phyloP scores from a whole-genome alignment of 129 eudicot genomes.

The Tagetes patula region DNA sequence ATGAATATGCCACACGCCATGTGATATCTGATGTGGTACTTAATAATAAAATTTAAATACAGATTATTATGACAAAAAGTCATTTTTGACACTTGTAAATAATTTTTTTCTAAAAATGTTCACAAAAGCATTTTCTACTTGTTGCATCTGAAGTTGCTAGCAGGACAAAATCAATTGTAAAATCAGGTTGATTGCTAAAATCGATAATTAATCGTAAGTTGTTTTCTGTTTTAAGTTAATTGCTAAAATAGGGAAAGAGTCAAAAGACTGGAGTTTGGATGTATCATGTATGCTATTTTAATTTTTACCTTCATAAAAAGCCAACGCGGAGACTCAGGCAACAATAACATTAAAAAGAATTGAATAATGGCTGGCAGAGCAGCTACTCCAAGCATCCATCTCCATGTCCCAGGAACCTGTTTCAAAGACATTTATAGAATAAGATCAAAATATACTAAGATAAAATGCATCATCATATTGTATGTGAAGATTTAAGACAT shows the following conservation, averaged over 20 bases:
- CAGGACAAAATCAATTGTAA: not conserved
- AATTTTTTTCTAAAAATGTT: not conserved
- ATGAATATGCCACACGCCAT: not conserved
- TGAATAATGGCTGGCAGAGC: conserved; percentile 85
- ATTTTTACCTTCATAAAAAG: conserved; percentile 65
- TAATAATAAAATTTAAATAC: not conserved
- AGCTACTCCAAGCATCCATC: conserved; percentile 90
- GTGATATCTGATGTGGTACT: not conserved
- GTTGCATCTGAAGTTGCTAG: not conserved
- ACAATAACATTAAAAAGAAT: conserved; percentile 69
- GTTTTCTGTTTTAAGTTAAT: not conserved
- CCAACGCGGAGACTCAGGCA: conserved; percentile 99
- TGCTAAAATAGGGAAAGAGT: not conserved
- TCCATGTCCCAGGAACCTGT: conserved; percentile 79
- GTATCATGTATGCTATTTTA: not conserved
- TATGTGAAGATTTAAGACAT: conserved; percentile 8
- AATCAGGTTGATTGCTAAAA: not conserved
- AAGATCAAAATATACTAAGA: not conserved
- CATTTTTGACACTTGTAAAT: not conserved
- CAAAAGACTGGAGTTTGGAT: not conserved
- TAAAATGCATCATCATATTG: not conserved
- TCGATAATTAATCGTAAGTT: not conserved
- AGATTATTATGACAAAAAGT: not conserved
- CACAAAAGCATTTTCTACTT: not conserved
- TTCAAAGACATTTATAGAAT: conserved; percentile 10